Evolutionary conservation across 2,329 filamentous ascomycete genomes (phyloP).

Genomic region (Xylariomycetidae sp.): DNA sequence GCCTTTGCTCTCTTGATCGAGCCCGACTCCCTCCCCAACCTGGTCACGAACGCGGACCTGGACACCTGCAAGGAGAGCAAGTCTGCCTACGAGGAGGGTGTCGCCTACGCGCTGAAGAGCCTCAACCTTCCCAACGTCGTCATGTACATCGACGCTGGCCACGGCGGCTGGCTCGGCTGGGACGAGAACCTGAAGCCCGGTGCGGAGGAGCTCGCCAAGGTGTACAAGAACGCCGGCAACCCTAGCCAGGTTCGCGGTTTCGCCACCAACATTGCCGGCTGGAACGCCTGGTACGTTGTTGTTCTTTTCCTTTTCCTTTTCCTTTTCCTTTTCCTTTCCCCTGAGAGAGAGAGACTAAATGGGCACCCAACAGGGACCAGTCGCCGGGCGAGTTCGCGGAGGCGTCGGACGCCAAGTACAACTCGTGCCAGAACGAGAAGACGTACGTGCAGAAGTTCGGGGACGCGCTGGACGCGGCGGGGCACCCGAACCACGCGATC

Average conservation of each 20-base stretch:
- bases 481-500: conserved; percentile 36
- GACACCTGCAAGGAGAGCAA: conserved; percentile 43
- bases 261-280: conserved; percentile 53
- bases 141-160: conserved; percentile 54
- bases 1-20: conserved; percentile 43
- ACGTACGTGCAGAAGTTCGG: conserved; percentile 62
- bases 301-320: too few relatives aligned
- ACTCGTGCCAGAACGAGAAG: conserved; percentile 48
- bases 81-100: conserved; percentile 42
- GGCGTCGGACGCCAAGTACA: conserved; percentile 35
- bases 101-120: conserved; percentile 44
- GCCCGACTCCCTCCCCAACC: conserved; percentile 53
- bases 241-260: conserved; percentile 48
- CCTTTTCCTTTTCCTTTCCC: too few relatives aligned
- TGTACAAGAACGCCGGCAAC: conserved; percentile 47
- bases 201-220: conserved; percentile 40
- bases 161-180: conserved; percentile 57
- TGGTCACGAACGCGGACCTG: conserved; percentile 50
- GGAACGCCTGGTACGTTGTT: conserved; percentile 42
- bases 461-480: conserved; percentile 47
- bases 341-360: conserved; percentile 4
- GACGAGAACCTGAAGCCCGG: conserved; percentile 46
- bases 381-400: conserved; percentile 26
- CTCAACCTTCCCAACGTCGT: conserved; percentile 53
- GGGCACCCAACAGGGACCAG: conserved; percentile 16